Evolutionary conservation across 345 rosid species (phyloP).

Genomic region (Rhodomyrtus tomentosa): DNA sequence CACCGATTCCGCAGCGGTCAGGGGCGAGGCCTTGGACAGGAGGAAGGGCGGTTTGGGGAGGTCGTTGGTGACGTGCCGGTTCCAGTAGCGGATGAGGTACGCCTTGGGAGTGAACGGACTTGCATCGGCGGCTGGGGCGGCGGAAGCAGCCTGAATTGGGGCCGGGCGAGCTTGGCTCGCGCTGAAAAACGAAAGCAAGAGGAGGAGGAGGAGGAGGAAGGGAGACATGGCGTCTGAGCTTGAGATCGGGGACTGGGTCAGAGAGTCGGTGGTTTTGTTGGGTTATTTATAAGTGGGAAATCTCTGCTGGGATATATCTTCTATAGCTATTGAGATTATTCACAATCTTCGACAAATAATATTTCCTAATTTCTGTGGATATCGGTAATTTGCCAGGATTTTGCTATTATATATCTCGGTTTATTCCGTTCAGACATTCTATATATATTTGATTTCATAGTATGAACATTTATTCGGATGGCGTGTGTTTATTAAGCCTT

Average conservation of each 20-base stretch:
- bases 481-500: neutral
- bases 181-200: neutral
- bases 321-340: neutral
- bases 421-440: neutral
- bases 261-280: neutral
- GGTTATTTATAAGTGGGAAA: neutral
- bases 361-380: neutral
- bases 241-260: neutral
- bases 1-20: conserved; percentile 53
- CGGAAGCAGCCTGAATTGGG: conserved; percentile 30
- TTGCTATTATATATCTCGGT: neutral
- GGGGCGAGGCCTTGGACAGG: conserved; percentile 72
- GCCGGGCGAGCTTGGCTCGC: conserved; percentile 8
- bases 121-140: conserved; percentile 10
- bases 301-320: neutral
- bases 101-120: conserved; percentile 75
- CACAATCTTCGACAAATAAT: neutral
- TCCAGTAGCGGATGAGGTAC: conserved; percentile 75
- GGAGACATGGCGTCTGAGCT: neutral
- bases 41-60: conserved; percentile 41
- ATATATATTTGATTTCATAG: neutral
- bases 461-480: neutral
- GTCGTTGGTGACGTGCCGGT: conserved; percentile 43
- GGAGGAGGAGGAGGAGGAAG: neutral
- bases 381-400: neutral